Conservation (phyloP, 305 asterid genomes). For the Fraxinus floribunda region DNA sequence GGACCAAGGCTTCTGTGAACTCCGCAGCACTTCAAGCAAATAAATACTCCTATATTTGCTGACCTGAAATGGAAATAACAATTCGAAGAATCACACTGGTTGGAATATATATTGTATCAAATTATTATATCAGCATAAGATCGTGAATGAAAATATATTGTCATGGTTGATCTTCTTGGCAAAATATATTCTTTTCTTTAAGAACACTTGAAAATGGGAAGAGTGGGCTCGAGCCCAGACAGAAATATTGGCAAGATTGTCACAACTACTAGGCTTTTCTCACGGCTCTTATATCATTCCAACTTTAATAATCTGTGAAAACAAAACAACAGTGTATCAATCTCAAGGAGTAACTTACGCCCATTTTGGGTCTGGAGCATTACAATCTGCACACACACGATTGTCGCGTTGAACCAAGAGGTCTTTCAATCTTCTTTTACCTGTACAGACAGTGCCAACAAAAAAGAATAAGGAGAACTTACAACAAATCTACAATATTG, state of each 20-base stretch:
- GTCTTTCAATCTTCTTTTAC: constrained; percentile 75
- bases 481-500: constrained; percentile 3
- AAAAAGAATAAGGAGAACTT: not conserved
- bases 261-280: not conserved
- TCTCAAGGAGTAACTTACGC: constrained; percentile 59
- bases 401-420: constrained; percentile 72
- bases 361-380: constrained; percentile 96
- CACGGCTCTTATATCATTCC: not conserved
- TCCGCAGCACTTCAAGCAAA: constrained; percentile 94
- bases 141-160: not conserved
- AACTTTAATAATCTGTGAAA: not conserved
- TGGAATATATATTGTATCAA: not conserved
- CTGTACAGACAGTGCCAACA: constrained; percentile 32
- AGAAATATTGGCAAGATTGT: not conserved
- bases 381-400: constrained; percentile 92
- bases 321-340: not conserved
- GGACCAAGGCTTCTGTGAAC: constrained; percentile 95
- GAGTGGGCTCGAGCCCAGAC: not conserved
- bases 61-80: constrained; percentile 46
- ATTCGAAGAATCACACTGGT: not conserved
- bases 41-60: constrained; percentile 89
- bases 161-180: not conserved
- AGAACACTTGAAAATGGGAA: not conserved
- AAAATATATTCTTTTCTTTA: not conserved
- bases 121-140: not conserved